Evolutionary conservation across 2,329 filamentous ascomycete genomes (phyloP).

Genomic region (Colletotrichum costaricense): DNA sequence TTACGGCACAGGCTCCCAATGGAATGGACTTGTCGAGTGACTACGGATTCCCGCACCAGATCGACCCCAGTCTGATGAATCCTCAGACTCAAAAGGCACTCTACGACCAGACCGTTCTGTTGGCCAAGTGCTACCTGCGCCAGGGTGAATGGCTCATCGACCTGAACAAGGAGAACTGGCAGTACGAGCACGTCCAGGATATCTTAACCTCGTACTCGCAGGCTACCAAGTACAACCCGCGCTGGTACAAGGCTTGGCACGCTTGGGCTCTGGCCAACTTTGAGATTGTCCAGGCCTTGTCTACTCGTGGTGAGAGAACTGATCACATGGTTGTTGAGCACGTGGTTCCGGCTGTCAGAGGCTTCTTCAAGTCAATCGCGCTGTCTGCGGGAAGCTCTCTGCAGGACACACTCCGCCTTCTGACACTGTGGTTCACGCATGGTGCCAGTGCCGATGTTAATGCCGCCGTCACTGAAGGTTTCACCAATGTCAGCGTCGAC

Average conservation of each 20-base stretch:
- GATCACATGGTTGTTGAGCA: slow-evolving; percentile 83
- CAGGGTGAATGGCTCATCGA: slow-evolving; percentile 96
- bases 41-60: slow-evolving; percentile 61
- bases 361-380: slow-evolving; percentile 98
- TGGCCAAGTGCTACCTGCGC: slow-evolving; percentile 95
- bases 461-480: slow-evolving; percentile 87
- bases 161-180: slow-evolving; percentile 89
- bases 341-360: slow-evolving; percentile 92
- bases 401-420: slow-evolving; percentile 90
- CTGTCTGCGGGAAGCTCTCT: slow-evolving; percentile 91
- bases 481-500: slow-evolving; percentile 91
- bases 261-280: slow-evolving; percentile 99
- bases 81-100: slow-evolving; percentile 64
- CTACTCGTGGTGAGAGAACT: slow-evolving; percentile 62
- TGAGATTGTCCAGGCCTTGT: slow-evolving; percentile 90
- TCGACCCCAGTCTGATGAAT: slow-evolving; percentile 58
- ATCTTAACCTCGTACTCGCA: slow-evolving; percentile 91
- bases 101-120: slow-evolving; percentile 74
- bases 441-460: slow-evolving; percentile 92
- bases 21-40: slow-evolving; percentile 58
- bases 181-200: slow-evolving; percentile 85
- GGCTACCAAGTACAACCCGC: slow-evolving; percentile 92
- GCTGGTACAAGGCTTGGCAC: slow-evolving; percentile 99
- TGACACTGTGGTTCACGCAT: slow-evolving; percentile 97
- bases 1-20: slow-evolving; percentile 58